A percentile compares a stretch with the other conserved stretches of the same genome.
These are phyloP conservation scores for Pinus taeda DNA, from an alignment of 75 land plant genomes.

Conservation along the genomic window DNA sequence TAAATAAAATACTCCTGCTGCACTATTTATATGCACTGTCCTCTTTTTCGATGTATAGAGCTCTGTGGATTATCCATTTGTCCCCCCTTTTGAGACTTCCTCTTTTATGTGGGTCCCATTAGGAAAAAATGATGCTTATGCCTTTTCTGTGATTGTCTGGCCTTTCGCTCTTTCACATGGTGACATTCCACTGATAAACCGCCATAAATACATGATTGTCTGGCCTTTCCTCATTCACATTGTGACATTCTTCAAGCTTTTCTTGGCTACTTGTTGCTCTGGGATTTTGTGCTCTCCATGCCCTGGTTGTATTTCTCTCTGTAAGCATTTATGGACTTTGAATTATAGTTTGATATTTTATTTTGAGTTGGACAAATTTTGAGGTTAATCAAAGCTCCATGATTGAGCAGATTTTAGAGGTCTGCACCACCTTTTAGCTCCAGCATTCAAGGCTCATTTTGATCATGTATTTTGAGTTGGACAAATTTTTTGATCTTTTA, in stretches of 20 bases:
- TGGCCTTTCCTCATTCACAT: not conserved
- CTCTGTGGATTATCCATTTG: slow-evolving; percentile 9
- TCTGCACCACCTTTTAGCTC: too few species aligned
- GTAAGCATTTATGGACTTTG: not conserved
- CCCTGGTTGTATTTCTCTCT: not conserved
- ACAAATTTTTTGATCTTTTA: too few species aligned
- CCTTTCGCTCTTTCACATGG: not conserved
- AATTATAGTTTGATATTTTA: not conserved
- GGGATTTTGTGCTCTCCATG: not conserved
- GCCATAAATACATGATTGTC: slow-evolving; percentile 5
- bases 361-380: too few species aligned
- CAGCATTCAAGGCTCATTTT: too few species aligned
- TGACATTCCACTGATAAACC: not conserved
- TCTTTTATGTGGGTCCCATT: not conserved
- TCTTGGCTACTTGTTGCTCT: not conserved
- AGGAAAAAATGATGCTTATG: not conserved
- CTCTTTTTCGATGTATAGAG: too few species aligned
- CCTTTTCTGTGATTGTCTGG: not conserved
- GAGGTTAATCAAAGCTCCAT: too few species aligned
- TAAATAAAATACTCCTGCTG: not conserved
- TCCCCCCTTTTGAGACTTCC: not conserved
- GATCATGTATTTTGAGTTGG: too few species aligned
- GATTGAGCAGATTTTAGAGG: too few species aligned
- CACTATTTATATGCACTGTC: not conserved
- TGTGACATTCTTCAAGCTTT: not conserved